phyloP scores from a whole-genome alignment of 1,284 basidiomycete species.

The Schizophyllum commune region DNA sequence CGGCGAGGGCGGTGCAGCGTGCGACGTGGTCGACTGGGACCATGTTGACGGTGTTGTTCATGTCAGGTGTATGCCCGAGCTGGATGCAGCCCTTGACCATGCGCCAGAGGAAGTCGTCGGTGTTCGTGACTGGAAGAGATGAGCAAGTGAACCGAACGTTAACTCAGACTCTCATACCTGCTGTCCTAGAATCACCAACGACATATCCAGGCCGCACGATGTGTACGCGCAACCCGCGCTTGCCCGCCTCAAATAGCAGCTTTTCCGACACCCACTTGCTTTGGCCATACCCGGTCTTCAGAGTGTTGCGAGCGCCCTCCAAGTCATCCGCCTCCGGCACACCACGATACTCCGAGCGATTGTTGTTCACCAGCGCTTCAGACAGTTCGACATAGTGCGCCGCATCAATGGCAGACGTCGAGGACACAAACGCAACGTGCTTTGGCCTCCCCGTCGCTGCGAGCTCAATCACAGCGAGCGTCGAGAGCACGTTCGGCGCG shows the following conservation, averaged over 20 bases:
- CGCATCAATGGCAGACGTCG: constrained; percentile 89
- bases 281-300: constrained; percentile 95
- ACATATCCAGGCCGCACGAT: constrained; percentile 95
- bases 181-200: constrained; percentile 85
- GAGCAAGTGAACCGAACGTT: too few species aligned
- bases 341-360: constrained; percentile 41
- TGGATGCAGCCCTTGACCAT: constrained; percentile 97
- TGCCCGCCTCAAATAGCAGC: constrained; percentile 85
- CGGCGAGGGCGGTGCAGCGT: constrained; percentile 69
- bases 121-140: constrained; percentile 84
- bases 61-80: constrained; percentile 91
- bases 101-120: constrained; percentile 98
- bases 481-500: constrained; percentile 86
- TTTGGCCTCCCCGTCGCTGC: constrained; percentile 75
- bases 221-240: constrained; percentile 79
- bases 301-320: constrained; percentile 71
- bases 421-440: constrained; percentile 86
- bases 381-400: constrained; percentile 87
- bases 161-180: too few species aligned
- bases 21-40: constrained; percentile 98
- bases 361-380: constrained; percentile 52
- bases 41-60: constrained; percentile 98
- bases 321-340: constrained; percentile 87
- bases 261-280: constrained; percentile 99
- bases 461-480: constrained; percentile 78